A percentile compares a stretch with the other conserved stretches of the same genome.
phyloP scores from a whole-genome alignment of 2,329 filamentous ascomycete genomes.

The Microdochium bolleyi region DNA sequence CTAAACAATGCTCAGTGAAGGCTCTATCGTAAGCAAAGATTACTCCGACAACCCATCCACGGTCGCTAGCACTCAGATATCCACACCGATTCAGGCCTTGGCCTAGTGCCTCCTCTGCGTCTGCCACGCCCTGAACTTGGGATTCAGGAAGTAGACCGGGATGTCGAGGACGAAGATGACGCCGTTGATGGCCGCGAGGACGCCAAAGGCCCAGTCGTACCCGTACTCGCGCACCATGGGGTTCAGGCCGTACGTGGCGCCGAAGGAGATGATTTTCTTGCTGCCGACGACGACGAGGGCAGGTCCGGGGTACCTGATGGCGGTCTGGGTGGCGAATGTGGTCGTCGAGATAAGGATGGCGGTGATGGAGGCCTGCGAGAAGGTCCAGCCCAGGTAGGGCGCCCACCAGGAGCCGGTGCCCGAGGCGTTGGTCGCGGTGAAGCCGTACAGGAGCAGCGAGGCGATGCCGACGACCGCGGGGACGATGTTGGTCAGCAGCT shows the following conservation, averaged over 20 bases:
- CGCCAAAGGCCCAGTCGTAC: constrained; percentile 9
- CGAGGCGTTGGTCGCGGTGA: constrained; percentile 3
- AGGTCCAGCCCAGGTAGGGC: constrained; percentile 19
- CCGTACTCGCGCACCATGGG: constrained; percentile 17
- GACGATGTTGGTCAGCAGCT: constrained; percentile 7
- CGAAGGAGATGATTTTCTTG: constrained; percentile 25
- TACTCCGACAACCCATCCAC: too few species aligned
- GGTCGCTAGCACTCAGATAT: too few species aligned
- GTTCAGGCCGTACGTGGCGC: constrained; percentile 18
- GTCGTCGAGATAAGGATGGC: constrained; percentile 18
- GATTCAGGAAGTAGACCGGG: constrained; percentile 11
- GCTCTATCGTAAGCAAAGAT: too few species aligned
- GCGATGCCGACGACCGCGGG: constrained; percentile 8
- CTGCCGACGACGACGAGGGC: constrained; percentile 23
- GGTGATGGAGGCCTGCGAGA: constrained; percentile 17
- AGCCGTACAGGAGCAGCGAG: constrained; percentile 10
- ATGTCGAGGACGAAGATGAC: constrained; percentile 12
- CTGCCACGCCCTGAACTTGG: constrained; percentile 5
- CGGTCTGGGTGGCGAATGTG: constrained; percentile 22
- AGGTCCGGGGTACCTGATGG: constrained; percentile 23
- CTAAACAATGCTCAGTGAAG: too few species aligned
- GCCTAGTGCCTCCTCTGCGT: background rate
- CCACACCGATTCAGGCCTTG: too few species aligned
- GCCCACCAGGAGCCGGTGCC: constrained; percentile 6
- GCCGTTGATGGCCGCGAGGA: constrained; percentile 9